Percentiles rank a stretch among this genome's conserved stretches.
Conservation (phyloP, 441 rosid species). For the Pelargonium citronellum region DNA sequence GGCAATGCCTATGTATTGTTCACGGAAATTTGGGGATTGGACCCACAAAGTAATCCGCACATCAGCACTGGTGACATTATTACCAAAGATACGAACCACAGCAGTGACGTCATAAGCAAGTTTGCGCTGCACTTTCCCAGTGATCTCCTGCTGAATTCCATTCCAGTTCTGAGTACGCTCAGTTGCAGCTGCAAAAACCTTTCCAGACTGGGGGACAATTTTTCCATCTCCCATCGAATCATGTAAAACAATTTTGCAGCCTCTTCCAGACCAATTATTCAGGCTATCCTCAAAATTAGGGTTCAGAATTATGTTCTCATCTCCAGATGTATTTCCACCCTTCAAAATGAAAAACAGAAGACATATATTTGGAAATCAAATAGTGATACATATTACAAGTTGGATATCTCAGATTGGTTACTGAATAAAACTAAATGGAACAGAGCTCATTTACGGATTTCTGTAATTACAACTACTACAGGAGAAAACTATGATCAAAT, state of each 20-base stretch:
- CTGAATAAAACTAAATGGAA: neutral
- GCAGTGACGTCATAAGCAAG: constrained; percentile 62
- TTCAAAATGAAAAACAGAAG: constrained; percentile 21
- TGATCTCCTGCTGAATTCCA: constrained; percentile 87
- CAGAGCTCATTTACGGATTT: neutral
- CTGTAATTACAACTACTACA: neutral
- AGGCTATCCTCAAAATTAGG: constrained; percentile 74
- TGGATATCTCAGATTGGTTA: constrained; percentile 1
- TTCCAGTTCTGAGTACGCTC: constrained; percentile 83
- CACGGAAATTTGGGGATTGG: constrained; percentile 57
- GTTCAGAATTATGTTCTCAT: constrained; percentile 58
- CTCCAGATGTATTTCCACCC: constrained; percentile 35
- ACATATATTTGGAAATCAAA: constrained; percentile 17
- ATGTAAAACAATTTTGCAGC: constrained; percentile 56
- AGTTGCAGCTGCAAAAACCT: constrained; percentile 66
- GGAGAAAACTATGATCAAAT: neutral
- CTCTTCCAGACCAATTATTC: constrained; percentile 83
- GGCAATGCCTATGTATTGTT: constrained; percentile 62
- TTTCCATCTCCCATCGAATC: constrained; percentile 70
- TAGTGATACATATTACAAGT: constrained; percentile 13
- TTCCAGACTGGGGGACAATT: constrained; percentile 57
- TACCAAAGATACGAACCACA: constrained; percentile 62
- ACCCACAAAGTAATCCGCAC: constrained; percentile 73
- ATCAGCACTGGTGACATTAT: constrained; percentile 45
- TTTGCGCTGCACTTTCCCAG: constrained; percentile 62